Evolutionary conservation across 169 alveolate species (phyloP).

Genomic region (Eimeria zaria): DNA sequence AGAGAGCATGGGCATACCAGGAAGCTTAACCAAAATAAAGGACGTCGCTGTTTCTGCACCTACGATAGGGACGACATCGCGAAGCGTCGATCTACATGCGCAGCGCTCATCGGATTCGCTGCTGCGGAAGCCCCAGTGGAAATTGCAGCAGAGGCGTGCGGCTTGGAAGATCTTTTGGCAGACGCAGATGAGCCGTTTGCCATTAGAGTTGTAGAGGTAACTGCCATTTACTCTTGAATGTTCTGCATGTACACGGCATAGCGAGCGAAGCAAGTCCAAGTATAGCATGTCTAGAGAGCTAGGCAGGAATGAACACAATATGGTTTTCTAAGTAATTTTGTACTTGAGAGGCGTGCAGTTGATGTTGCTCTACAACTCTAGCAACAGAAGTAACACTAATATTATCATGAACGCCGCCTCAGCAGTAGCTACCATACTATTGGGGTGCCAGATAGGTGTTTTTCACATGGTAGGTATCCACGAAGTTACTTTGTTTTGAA

Average conservation of each 20-base stretch:
- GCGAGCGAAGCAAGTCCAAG: not conserved
- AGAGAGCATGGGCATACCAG: not conserved
- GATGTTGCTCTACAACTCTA: too few species aligned
- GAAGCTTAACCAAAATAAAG: not conserved
- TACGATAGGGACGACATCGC: not conserved
- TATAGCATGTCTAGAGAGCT: not conserved
- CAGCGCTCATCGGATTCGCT: constrained; percentile 39
- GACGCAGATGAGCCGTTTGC: constrained; percentile 22
- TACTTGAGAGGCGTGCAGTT: not conserved
- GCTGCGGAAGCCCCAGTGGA: constrained; percentile 41
- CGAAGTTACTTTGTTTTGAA: not conserved
- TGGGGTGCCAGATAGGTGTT: not conserved
- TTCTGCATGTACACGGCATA: not conserved
- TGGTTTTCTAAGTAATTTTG: not conserved
- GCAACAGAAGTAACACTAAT: not conserved
- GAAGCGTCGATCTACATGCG: not conserved
- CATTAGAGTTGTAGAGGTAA: constrained; percentile 6
- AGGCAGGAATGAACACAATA: not conserved
- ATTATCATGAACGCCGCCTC: not conserved
- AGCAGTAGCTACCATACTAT: not conserved
- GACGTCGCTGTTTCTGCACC: not conserved
- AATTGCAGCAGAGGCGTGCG: constrained; percentile 46
- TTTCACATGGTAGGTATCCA: not conserved
- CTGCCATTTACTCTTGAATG: not conserved
- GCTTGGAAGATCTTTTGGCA: constrained; percentile 31